A percentile compares a stretch with the other conserved stretches of the same genome.
phyloP scores from a whole-genome alignment of 208 protist species.

The Crithidia bombi region DNA sequence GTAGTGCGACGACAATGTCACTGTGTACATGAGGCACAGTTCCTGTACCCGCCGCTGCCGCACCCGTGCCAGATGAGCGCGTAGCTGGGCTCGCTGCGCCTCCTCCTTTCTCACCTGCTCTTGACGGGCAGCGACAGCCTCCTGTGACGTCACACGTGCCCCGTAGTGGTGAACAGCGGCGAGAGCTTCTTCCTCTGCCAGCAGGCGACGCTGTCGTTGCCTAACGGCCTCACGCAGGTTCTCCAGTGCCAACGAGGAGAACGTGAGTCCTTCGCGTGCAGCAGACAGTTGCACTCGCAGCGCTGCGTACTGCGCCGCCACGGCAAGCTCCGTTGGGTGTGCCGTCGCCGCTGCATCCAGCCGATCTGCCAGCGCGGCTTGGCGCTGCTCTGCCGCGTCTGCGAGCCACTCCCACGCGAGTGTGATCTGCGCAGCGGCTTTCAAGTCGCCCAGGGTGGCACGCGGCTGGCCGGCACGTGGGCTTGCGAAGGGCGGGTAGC shows the following conservation, averaged over 20 bases:
- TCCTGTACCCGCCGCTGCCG: constrained; percentile 31
- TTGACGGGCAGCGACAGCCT: background rate
- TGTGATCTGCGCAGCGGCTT: constrained; percentile 40
- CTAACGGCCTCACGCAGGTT: constrained; percentile 33
- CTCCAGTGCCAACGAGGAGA: constrained; percentile 42
- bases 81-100: constrained; percentile 37
- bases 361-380: constrained; percentile 19
- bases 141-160: background rate
- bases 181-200: constrained; percentile 35
- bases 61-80: constrained; percentile 34
- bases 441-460: constrained; percentile 53
- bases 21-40: constrained; percentile 40
- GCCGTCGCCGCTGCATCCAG: constrained; percentile 31
- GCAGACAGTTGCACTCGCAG: constrained; percentile 41
- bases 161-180: constrained; percentile 24
- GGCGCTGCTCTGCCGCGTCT: constrained; percentile 27
- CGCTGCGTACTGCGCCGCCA: constrained; percentile 35
- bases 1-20: constrained; percentile 37
- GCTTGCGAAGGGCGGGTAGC: constrained; percentile 23
- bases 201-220: constrained; percentile 31
- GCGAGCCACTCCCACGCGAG: constrained; percentile 48
- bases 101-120: constrained; percentile 31
- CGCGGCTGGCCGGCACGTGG: constrained; percentile 12
- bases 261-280: constrained; percentile 37
- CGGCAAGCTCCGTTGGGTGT: constrained; percentile 3